Percentiles rank a stretch among this genome's conserved stretches.
These are phyloP conservation scores for Hyphodiscus hymeniophilus DNA, from an alignment of 495 filamentous ascomycete species.

Conservation along the genomic window DNA sequence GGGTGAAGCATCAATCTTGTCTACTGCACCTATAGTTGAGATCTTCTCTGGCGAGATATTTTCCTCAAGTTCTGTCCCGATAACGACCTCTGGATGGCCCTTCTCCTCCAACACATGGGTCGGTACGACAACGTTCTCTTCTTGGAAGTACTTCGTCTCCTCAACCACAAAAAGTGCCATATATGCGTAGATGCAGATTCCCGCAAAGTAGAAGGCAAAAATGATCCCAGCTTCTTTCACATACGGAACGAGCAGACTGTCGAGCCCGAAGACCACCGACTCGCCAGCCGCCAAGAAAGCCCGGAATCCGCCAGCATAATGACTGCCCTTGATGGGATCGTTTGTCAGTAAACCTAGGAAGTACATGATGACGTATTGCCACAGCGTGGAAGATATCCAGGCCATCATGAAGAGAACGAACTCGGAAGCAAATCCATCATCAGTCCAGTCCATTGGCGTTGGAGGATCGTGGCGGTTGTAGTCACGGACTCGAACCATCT, in stretches of 20 bases:
- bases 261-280: background rate
- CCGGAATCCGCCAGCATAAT: conserved; percentile 1
- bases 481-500: conserved; percentile 1
- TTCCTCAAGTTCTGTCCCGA: conserved; percentile 1
- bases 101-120: conserved; percentile 1
- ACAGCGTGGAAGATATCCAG: background rate
- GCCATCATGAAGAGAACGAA: background rate
- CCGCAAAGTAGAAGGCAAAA: background rate
- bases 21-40: too few species aligned
- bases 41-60: background rate
- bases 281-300: background rate
- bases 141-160: conserved; percentile 3
- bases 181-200: background rate
- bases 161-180: conserved; percentile 1
- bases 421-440: background rate
- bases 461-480: background rate
- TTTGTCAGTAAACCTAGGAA: conserved; percentile 3
- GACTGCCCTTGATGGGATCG: background rate
- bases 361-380: conserved; percentile 2
- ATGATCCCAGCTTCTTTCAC: conserved; percentile 4
- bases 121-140: conserved; percentile 1
- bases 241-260: background rate
- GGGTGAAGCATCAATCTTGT: too few species aligned
- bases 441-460: conserved; percentile 1
- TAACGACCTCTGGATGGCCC: background rate